These are phyloP conservation scores for Wilcoxina mikolae DNA, from an alignment of 495 filamentous ascomycete species.

Conservation along the genomic window DNA sequence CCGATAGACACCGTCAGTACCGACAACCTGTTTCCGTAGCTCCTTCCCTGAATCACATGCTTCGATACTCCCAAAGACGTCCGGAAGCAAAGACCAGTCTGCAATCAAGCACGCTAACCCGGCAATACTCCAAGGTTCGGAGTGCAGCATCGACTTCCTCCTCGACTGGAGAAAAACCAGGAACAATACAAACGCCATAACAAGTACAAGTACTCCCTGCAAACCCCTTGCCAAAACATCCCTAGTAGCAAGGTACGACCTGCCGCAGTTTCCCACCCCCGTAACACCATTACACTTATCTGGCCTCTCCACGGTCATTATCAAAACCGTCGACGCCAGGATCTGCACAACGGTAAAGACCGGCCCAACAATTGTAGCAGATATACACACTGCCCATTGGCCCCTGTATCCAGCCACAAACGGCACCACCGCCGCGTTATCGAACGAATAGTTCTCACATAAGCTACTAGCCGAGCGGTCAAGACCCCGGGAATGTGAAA, in stretches of 20 bases:
- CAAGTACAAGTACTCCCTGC: background rate
- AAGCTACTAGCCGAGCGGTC: background rate
- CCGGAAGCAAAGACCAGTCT: background rate
- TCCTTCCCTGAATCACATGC: background rate
- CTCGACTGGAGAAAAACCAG: background rate
- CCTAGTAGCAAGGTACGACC: background rate
- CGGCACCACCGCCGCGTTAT: background rate
- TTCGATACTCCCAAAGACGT: background rate
- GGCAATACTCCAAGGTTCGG: background rate
- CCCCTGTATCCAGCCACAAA: background rate
- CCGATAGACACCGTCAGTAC: background rate
- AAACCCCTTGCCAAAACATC: background rate
- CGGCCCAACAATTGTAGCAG: background rate
- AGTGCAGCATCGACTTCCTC: background rate
- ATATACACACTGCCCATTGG: background rate
- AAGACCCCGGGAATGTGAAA: slow-evolving; percentile 3
- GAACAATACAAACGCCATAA: background rate
- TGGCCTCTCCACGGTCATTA: background rate
- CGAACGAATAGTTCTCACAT: background rate
- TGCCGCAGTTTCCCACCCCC: background rate
- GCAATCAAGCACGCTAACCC: background rate
- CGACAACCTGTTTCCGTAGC: background rate
- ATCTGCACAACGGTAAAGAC: background rate
- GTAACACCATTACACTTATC: background rate
- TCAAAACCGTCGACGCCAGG: background rate